Evolutionary conservation across 2,329 filamentous ascomycete genomes (phyloP).

Genomic region (Cercospora sojina): DNA sequence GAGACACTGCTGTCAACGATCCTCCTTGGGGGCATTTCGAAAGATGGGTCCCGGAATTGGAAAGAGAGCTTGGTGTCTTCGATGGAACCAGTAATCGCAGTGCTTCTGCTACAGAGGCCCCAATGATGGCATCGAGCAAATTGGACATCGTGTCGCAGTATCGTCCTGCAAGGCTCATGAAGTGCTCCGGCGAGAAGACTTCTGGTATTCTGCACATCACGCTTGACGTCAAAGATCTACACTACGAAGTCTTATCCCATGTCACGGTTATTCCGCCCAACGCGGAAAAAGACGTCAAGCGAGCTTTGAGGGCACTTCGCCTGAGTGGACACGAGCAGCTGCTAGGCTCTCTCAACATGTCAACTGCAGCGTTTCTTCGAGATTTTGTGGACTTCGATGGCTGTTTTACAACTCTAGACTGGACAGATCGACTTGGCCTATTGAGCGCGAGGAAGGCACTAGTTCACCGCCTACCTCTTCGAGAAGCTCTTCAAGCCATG

Average conservation of each 20-base stretch:
- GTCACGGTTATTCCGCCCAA: slow-evolving; percentile 6
- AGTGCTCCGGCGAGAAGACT: neutral
- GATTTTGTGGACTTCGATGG: neutral
- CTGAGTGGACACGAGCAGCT: neutral
- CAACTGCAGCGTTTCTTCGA: neutral
- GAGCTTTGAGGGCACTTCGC: neutral
- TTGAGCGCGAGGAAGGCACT: neutral
- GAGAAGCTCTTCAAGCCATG: neutral
- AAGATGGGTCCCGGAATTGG: neutral
- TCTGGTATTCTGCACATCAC: slow-evolving; percentile 9
- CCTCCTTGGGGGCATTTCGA: slow-evolving; percentile 16
- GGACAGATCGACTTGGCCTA: neutral
- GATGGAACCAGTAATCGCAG: too few species aligned
- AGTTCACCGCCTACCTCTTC: neutral
- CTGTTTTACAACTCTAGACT: neutral
- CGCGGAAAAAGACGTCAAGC: neutral
- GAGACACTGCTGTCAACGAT: slow-evolving; percentile 3
- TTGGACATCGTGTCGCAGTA: neutral
- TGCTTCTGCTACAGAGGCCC: neutral
- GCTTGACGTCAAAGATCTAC: neutral
- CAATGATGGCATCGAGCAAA: neutral
- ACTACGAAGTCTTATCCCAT: slow-evolving; percentile 4
- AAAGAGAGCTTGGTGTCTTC: neutral
- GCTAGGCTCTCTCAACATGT: neutral
- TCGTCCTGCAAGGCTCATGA: neutral